Conservation (phyloP, 2,329 filamentous ascomycete genomes). For the Aspergillus neoniger region DNA sequence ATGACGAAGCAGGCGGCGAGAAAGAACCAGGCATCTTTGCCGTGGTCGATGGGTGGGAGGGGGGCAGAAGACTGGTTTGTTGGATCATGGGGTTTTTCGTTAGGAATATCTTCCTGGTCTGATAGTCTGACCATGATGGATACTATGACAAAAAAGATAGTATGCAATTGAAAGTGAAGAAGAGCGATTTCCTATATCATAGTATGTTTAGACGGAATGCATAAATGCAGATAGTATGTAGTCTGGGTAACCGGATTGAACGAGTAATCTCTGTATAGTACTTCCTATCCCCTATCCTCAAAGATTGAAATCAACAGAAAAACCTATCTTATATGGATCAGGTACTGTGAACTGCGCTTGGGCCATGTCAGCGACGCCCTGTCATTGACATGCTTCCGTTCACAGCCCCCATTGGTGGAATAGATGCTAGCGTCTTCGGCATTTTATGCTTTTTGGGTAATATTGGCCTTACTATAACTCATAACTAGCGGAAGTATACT, state of each 20-base stretch:
- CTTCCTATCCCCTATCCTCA: too few species aligned
- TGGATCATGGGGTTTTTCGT: background rate
- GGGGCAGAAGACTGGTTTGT: background rate
- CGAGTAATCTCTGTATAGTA: too few species aligned
- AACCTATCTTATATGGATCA: too few species aligned
- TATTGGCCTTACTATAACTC: too few species aligned
- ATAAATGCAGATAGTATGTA: too few species aligned
- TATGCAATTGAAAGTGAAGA: too few species aligned
- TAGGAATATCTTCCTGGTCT: background rate
- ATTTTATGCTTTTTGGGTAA: background rate
- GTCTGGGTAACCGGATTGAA: too few species aligned
- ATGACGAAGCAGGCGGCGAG: conserved; percentile 54
- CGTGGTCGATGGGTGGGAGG: conserved; percentile 39
- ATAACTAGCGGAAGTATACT: too few species aligned
- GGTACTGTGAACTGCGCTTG: background rate
- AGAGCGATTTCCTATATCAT: too few species aligned
- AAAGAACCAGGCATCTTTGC: conserved; percentile 49
- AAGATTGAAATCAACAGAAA: too few species aligned
- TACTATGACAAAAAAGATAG: too few species aligned
- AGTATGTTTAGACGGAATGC: too few species aligned
- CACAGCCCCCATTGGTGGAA: background rate
- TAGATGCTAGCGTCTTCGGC: background rate
- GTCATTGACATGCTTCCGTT: background rate
- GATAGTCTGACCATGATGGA: background rate
- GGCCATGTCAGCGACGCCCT: background rate